phyloP scores from a whole-genome alignment of 1,284 basidiomycete genomes.

The Cryptococcus sp. region DNA sequence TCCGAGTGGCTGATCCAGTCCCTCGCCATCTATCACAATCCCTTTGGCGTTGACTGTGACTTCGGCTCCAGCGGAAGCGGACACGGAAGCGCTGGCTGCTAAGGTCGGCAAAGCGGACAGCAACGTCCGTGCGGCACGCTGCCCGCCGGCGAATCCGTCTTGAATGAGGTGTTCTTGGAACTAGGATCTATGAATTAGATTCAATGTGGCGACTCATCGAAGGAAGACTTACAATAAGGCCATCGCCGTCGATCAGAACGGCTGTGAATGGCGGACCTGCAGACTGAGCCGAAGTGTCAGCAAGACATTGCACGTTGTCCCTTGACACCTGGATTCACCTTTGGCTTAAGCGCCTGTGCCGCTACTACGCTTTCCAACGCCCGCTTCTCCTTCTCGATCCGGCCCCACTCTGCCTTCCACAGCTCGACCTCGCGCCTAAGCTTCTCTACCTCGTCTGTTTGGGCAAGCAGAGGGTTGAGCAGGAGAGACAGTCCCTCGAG shows the following conservation, averaged over 20 bases:
- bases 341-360: slow-evolving; percentile 6
- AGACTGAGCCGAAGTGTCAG: slow-evolving; percentile 6
- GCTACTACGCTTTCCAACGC: slow-evolving; percentile 29
- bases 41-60: slow-evolving; percentile 15
- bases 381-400: slow-evolving; percentile 35
- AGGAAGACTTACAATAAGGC: slow-evolving; percentile 38
- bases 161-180: slow-evolving; percentile 36
- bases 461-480: slow-evolving; percentile 27
- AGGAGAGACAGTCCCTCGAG: slow-evolving; percentile 28
- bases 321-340: no score
- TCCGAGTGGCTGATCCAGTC: not conserved
- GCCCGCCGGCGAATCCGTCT: slow-evolving; percentile 42
- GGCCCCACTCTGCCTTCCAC: slow-evolving; percentile 40
- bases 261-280: slow-evolving; percentile 32
- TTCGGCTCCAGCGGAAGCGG: slow-evolving; percentile 12
- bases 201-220: not conserved
- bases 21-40: not conserved
- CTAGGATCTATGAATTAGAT: slow-evolving; percentile 17
- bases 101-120: slow-evolving; percentile 30
- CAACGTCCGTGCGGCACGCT: slow-evolving; percentile 38
- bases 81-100: slow-evolving; percentile 9
- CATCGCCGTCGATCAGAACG: slow-evolving; percentile 47
- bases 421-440: slow-evolving; percentile 47
- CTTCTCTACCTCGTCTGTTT: slow-evolving; percentile 37
- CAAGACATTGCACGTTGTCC: not conserved